These are phyloP conservation scores for Colletotrichum paranaense DNA, from an alignment of 2,329 filamentous ascomycete species.

Conservation along the genomic window DNA sequence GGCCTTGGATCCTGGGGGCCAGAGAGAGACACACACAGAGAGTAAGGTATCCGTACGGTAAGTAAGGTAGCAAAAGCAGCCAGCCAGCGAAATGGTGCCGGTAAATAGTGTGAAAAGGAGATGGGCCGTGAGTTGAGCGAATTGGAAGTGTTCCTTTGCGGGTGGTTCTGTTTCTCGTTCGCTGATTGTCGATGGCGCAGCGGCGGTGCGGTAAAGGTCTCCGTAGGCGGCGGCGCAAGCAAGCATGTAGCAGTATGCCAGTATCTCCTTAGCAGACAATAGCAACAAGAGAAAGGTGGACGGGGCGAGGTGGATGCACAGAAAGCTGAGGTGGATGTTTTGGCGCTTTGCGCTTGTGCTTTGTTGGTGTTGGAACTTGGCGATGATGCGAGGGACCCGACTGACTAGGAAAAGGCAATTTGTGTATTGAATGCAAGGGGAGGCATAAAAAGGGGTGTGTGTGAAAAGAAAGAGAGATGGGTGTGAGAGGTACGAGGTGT, in stretches of 20 bases:
- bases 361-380: constrained; percentile 1
- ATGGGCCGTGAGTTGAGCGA: not conserved
- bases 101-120: not conserved
- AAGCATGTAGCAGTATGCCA: not conserved
- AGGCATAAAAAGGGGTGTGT: constrained; percentile 17
- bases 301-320: not conserved
- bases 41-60: not conserved
- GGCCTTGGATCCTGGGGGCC: constrained; percentile 18
- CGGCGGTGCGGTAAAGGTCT: constrained; percentile 1
- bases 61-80: not conserved
- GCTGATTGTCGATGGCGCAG: constrained; percentile 10
- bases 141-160: not conserved
- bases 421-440: constrained; percentile 34
- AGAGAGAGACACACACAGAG: constrained; percentile 4
- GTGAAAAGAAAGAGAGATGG: not conserved
- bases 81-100: not conserved
- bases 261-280: not conserved
- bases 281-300: not conserved
- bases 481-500: constrained; percentile 1
- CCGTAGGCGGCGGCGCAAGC: not conserved
- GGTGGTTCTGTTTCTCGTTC: constrained; percentile 11
- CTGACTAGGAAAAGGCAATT: constrained; percentile 35
- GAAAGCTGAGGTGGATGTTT: constrained; percentile 5
- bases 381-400: constrained; percentile 31
- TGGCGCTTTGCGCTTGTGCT: not conserved